Percentiles rank a stretch among this genome's conserved stretches.
These are phyloP conservation scores for Vaccinium corymbosum DNA, from an alignment of 148 eudicot genomes.

Conservation along the genomic window DNA sequence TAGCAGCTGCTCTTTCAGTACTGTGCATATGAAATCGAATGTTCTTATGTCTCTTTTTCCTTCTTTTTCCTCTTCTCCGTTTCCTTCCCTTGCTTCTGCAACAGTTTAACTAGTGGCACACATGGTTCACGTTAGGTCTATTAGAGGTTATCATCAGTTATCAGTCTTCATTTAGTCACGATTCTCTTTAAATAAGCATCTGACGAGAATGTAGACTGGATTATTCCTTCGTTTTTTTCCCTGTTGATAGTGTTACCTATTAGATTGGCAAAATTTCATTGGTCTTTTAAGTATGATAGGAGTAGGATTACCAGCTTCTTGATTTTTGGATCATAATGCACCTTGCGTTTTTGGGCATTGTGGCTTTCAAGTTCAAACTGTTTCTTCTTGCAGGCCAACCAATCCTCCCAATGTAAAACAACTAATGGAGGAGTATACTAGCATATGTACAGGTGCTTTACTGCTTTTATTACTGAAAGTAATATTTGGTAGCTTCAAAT, in stretches of 20 bases:
- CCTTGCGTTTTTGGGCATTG: background rate
- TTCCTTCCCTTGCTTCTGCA: background rate
- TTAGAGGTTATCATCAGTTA: background rate
- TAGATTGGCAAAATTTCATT: background rate
- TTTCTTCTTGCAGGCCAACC: constrained; percentile 62
- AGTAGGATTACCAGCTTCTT: background rate
- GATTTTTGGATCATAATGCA: background rate
- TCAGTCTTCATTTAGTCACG: background rate
- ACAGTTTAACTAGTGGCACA: background rate
- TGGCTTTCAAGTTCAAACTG: constrained; percentile 7
- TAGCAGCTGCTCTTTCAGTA: background rate
- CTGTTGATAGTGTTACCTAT: background rate
- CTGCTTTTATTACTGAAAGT: background rate
- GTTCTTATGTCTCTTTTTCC: background rate
- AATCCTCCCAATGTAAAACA: constrained; percentile 58
- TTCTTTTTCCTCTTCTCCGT: background rate
- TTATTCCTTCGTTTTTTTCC: background rate
- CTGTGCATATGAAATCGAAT: background rate
- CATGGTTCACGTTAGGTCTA: background rate
- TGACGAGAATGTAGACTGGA: background rate
- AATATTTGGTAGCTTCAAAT: background rate
- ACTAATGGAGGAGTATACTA: constrained; percentile 70
- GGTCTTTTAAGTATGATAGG: background rate
- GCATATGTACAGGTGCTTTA: constrained; percentile 66
- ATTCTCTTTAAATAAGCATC: background rate